Conservation (phyloP, 179 eudicot species). For the Pouteria campechiana region DNA sequence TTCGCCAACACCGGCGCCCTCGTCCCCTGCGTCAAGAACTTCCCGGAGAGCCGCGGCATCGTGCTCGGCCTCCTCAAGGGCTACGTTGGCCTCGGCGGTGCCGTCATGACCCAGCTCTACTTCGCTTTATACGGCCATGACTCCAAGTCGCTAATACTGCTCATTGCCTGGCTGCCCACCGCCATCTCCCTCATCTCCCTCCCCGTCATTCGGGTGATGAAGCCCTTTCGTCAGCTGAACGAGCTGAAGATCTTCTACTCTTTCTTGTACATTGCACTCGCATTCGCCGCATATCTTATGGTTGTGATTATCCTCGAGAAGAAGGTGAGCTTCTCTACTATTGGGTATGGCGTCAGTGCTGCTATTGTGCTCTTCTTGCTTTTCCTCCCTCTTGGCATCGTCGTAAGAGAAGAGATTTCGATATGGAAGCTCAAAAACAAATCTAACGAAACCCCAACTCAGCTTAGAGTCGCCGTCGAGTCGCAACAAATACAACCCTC, state of each 20-base stretch:
- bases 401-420: conserved; percentile 20
- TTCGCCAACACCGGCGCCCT: conserved; percentile 40
- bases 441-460: background rate
- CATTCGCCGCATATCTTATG: conserved; percentile 26
- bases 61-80: conserved; percentile 37
- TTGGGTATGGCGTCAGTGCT: conserved; percentile 11
- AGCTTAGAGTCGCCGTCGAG: background rate
- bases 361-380: conserved; percentile 16
- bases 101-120: conserved; percentile 36
- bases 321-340: conserved; percentile 9
- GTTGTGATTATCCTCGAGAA: conserved; percentile 25
- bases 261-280: conserved; percentile 20
- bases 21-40: conserved; percentile 32
- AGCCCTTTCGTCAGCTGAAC: conserved; percentile 8
- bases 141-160: conserved; percentile 26
- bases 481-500: background rate
- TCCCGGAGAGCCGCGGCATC: conserved; percentile 32
- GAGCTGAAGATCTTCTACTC: conserved; percentile 25
- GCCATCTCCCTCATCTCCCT: conserved; percentile 24
- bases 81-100: conserved; percentile 38
- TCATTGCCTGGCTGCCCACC: conserved; percentile 41
- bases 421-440: conserved; percentile 8
- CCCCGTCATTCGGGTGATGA: conserved; percentile 19
- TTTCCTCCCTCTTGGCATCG: conserved; percentile 22
- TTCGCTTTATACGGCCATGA: conserved; percentile 34